Conservation (phyloP, 306 rosid genomes). For the barrel medic (Medicago truncatula) region DNA sequence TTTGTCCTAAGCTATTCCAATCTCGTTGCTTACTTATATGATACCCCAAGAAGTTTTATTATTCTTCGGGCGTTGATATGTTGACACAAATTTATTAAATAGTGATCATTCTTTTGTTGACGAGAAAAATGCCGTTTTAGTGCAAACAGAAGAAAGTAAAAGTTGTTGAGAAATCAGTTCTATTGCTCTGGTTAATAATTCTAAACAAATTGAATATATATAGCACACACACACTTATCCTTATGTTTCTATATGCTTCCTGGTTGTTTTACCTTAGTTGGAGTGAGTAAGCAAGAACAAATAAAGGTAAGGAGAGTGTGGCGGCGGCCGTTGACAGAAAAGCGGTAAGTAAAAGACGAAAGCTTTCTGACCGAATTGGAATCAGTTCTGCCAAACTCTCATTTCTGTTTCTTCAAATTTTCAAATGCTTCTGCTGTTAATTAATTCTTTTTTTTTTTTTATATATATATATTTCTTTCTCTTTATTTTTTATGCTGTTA, state of each 20-base stretch:
- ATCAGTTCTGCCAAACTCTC: too few species aligned
- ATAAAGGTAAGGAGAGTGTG: not conserved
- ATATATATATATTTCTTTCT: not conserved
- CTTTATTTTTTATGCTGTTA: not conserved
- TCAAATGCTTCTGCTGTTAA: not conserved
- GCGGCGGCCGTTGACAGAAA: too few species aligned
- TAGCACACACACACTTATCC: not conserved
- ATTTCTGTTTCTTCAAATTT: not conserved
- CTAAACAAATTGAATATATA: slow-evolving; percentile 4
- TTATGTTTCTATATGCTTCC: slow-evolving; percentile 11
- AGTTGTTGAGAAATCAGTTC: slow-evolving; percentile 14
- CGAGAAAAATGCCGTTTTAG: not conserved
- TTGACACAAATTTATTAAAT: slow-evolving; percentile 2
- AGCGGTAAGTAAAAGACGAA: too few species aligned
- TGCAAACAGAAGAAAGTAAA: not conserved
- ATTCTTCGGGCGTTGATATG: slow-evolving; percentile 1
- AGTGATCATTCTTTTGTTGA: not conserved
- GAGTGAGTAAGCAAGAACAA: not conserved
- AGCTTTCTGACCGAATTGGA: not conserved
- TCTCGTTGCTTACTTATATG: not conserved
- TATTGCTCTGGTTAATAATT: slow-evolving; percentile 6
- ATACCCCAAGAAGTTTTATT: not conserved
- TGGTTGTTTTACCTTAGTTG: not conserved
- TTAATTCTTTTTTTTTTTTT: too few species aligned
- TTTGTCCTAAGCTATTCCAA: not conserved